These are phyloP conservation scores for Cylindrodendrum hubeiense DNA, from an alignment of 2,329 filamentous ascomycete genomes.

Conservation along the genomic window DNA sequence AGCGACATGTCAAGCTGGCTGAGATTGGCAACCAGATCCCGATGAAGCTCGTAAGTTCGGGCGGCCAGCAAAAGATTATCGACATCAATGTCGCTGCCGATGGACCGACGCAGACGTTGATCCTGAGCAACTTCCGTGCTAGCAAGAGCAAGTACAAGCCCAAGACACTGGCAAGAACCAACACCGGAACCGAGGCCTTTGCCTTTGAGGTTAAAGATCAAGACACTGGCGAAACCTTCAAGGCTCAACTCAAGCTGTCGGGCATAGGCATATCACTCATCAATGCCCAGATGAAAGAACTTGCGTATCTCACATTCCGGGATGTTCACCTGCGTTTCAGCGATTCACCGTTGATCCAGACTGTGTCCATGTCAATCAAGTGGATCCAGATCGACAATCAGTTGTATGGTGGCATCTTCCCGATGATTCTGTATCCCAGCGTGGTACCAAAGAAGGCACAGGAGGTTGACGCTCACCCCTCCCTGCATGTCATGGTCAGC, in stretches of 20 bases:
- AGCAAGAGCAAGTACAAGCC: conserved; percentile 90
- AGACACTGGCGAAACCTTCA: conserved; percentile 89
- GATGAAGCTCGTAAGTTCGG: conserved; percentile 83
- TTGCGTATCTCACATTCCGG: conserved; percentile 93
- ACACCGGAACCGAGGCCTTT: conserved; percentile 72
- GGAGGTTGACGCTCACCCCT: conserved; percentile 96
- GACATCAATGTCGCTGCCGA: conserved; percentile 97
- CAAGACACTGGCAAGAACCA: conserved; percentile 63
- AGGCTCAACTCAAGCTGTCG: conserved; percentile 87
- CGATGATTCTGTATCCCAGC: conserved; percentile 95
- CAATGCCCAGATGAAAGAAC: conserved; percentile 90
- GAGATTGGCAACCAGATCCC: conserved; percentile 97
- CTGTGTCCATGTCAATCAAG: conserved; percentile 89
- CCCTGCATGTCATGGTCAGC: conserved; percentile 90
- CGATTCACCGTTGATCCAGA: conserved; percentile 95
- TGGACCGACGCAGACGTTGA: conserved; percentile 93
- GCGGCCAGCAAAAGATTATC: conserved; percentile 85
- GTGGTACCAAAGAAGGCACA: conserved; percentile 97
- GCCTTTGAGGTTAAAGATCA: conserved; percentile 95
- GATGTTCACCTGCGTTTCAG: conserved; percentile 92
- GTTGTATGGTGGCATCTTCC: conserved; percentile 97
- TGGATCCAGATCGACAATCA: conserved; percentile 99
- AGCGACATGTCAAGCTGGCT: conserved; percentile 92
- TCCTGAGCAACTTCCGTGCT: conserved; percentile 92
- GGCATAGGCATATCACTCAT: conserved; percentile 94